These are phyloP conservation scores for Pseudocercospora cruenta DNA, from an alignment of 2,329 filamentous ascomycete species.

Conservation along the genomic window DNA sequence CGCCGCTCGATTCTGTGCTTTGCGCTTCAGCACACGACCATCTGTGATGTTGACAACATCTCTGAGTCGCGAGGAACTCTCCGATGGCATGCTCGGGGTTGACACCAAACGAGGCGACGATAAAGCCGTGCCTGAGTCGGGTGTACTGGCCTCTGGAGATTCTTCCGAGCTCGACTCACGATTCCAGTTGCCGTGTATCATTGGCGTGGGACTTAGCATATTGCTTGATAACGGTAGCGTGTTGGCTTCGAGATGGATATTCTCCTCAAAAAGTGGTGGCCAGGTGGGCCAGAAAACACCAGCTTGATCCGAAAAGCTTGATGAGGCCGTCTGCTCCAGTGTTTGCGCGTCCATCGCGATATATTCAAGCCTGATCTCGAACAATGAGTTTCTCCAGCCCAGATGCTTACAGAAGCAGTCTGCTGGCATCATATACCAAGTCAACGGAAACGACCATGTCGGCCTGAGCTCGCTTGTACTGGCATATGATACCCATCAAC, in stretches of 20 bases:
- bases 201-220: neutral
- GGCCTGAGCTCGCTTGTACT: neutral
- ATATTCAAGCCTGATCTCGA: neutral
- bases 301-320: neutral
- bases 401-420: neutral
- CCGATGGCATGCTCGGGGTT: neutral
- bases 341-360: neutral
- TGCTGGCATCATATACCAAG: neutral
- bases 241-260: neutral
- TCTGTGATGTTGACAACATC: neutral
- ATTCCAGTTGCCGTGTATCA: neutral
- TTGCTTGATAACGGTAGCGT: neutral
- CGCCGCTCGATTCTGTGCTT: constrained; percentile 15
- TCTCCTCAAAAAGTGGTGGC: neutral
- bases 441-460: neutral
- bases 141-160: neutral
- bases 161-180: neutral
- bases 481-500: neutral
- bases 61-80: neutral
- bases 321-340: neutral
- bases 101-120: neutral
- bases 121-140: neutral
- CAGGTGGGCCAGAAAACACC: neutral
- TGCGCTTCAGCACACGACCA: neutral
- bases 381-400: no score